Base-by-base conservation (phyloP, 768 basidiomycete genomes). In the Tephrocybe sp. region DNA sequence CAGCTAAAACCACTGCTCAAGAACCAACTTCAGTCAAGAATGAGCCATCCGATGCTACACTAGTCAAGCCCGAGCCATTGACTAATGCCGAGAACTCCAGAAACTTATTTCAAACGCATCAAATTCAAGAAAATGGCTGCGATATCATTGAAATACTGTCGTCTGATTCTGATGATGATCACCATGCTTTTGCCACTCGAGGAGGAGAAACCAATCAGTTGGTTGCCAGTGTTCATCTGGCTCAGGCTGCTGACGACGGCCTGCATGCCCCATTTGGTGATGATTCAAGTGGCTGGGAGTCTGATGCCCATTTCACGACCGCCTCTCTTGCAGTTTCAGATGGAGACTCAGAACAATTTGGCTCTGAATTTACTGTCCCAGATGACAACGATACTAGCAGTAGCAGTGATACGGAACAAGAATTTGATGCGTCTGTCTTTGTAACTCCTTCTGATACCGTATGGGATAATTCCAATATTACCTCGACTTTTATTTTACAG, bases 381-480 rank as follows among this genome's bases (percentile, higher is more conserved):
- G 18, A 21, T 5, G 38, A n/a, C 20, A 20, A 39, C n/a, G 38
- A 39, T 17, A 17, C 17, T 39, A 17, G 18, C 18, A 20, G 18
- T 39, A 21, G 20, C 20, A 21, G n/a, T 18, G 38, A 10, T 20
- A 10, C 20, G 14, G 38, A 39, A 10, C 9, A 18, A 20, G 20
- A 10, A 23, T 32, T 46, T 32, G 30, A 46, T 34, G 23, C 45
- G 2, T 46, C 45, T 7, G 17, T 32, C n/a, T 46, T 46, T 34
- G 17, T n/a, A 10, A 18, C 14, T 6, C 32, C 12, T 8, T 46
- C 45, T 33, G 26, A 30, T 20, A 51, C 42, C 10, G 12, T 32
- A 15, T 51, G 44, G 50, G 41, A 43, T 25, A 26, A 51, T 36
- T 10, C 43, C 10, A n/a, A 34, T 7, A 45, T 51, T 17, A 37